A percentile compares a stretch with the other conserved stretches of the same genome.
phyloP scores from a whole-genome alignment of 257 asterid genomes.

The Penstemon barbatus region DNA sequence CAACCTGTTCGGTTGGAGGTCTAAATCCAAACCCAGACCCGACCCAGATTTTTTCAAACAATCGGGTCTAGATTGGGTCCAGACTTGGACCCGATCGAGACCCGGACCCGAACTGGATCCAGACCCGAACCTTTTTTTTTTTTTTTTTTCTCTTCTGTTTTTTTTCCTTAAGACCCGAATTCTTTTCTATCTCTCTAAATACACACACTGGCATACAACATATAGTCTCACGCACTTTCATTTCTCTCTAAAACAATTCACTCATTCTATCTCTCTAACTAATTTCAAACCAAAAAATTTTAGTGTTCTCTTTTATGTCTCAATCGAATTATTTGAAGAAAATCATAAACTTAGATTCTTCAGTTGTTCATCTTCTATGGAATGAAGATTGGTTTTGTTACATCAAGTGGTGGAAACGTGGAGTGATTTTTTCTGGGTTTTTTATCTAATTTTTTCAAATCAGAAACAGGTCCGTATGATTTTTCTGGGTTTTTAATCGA shows the following conservation, averaged over 20 bases:
- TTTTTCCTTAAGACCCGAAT: too few relatives aligned
- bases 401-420: slow-evolving; percentile 24
- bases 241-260: slow-evolving; percentile 33
- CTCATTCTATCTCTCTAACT: too few relatives aligned
- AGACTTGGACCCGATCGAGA: too few relatives aligned
- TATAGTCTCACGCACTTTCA: neutral
- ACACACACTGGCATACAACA: too few relatives aligned
- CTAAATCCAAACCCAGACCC: too few relatives aligned
- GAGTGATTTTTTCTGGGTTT: slow-evolving; percentile 23
- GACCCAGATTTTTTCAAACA: too few relatives aligned
- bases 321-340: slow-evolving; percentile 26
- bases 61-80: too few relatives aligned
- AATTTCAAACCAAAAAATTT: too few relatives aligned
- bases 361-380: neutral
- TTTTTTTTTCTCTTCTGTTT: too few relatives aligned
- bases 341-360: neutral
- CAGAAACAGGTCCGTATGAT: slow-evolving; percentile 28
- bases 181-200: neutral
- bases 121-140: too few relatives aligned
- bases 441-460: slow-evolving; percentile 3
- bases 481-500: neutral
- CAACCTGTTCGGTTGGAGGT: too few relatives aligned
- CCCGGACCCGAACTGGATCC: too few relatives aligned
- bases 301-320: slow-evolving; percentile 26
- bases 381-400: slow-evolving; percentile 11